Conservation (phyloP, 2,329 filamentous ascomycete species). For the Fusarium sp. region DNA sequence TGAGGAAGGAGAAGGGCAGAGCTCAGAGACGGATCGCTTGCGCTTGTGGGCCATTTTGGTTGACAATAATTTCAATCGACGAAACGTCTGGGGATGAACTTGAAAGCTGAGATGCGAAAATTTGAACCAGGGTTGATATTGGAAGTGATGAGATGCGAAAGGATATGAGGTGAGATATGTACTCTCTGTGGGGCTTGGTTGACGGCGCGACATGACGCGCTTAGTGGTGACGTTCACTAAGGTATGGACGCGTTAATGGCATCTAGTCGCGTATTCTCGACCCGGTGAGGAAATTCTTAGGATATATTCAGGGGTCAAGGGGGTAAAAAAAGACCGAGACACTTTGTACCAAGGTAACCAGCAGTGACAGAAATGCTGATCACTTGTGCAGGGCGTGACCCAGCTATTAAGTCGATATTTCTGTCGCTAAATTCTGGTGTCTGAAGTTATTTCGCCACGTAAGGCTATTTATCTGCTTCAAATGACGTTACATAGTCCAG, state of each 20-base stretch:
- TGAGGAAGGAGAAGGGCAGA: constrained; percentile 62
- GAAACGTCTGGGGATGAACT: background rate
- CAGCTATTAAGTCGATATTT: too few species aligned
- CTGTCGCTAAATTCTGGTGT: too few species aligned
- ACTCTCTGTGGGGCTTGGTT: constrained; percentile 11
- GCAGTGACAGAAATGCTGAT: too few species aligned
- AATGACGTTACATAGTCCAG: too few species aligned
- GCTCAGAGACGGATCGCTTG: constrained; percentile 72
- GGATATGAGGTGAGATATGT: constrained; percentile 21
- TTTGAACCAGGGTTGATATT: background rate
- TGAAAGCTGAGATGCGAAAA: background rate
- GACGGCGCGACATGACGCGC: constrained; percentile 42
- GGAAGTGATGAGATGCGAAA: background rate
- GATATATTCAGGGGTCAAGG: too few species aligned
- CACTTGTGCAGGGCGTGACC: too few species aligned
- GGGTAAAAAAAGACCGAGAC: too few species aligned
- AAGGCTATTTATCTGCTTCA: too few species aligned
- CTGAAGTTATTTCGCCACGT: too few species aligned
- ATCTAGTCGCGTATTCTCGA: background rate
- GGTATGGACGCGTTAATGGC: constrained; percentile 20
- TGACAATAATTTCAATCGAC: accelerated
- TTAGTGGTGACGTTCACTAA: constrained; percentile 2
- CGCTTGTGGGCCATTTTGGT: constrained; percentile 66
- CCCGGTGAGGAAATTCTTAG: too few species aligned
- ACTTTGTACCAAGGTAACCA: too few species aligned